phyloP scores from a whole-genome alignment of 1,284 basidiomycete genomes.

The Naganishia albida region DNA sequence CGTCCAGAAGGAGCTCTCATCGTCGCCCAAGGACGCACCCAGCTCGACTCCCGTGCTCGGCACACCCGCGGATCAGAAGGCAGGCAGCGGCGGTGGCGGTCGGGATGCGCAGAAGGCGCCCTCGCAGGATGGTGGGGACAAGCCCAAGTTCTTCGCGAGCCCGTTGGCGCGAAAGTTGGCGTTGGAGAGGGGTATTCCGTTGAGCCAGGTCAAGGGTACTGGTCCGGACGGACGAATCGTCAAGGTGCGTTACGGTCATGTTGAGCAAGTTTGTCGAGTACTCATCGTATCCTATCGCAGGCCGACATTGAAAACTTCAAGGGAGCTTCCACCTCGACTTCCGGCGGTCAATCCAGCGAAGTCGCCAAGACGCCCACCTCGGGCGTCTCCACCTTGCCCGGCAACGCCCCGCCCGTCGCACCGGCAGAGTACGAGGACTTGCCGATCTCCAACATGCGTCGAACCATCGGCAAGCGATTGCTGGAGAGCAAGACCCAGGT shows the following conservation, averaged over 20 bases:
- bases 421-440: slow-evolving; percentile 79
- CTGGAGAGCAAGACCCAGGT: slow-evolving; percentile 89
- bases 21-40: slow-evolving; percentile 28
- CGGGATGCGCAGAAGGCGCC: slow-evolving; percentile 45
- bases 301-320: slow-evolving; percentile 87
- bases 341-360: slow-evolving; percentile 53
- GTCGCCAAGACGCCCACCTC: slow-evolving; percentile 58
- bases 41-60: slow-evolving; percentile 41
- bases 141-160: slow-evolving; percentile 77
- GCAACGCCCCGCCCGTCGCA: slow-evolving; percentile 44
- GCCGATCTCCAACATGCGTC: slow-evolving; percentile 93
- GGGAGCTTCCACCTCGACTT: slow-evolving; percentile 58
- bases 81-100: slow-evolving; percentile 61
- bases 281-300: slow-evolving; percentile 33
- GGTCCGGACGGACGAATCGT: slow-evolving; percentile 93
- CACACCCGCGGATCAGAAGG: slow-evolving; percentile 56
- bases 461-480: slow-evolving; percentile 85
- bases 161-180: slow-evolving; percentile 97
- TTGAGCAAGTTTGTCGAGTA: background rate
- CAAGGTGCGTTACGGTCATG: slow-evolving; percentile 61
- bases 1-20: slow-evolving; percentile 22
- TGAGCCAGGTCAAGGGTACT: slow-evolving; percentile 87
- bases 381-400: slow-evolving; percentile 54
- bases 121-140: slow-evolving; percentile 54
- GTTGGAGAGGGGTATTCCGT: slow-evolving; percentile 88